A percentile compares a stretch with the other conserved stretches of the same genome.
Evolutionary conservation across 176 grass and related monocot species (phyloP).

Genomic region (Zea mays): Zm-B73-REFERENCE-NAM-5.0 NC_050098.1:235199001-235199500

Average conservation of each 20-base stretch:
- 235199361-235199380: conserved; percentile 68
- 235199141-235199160: too few species aligned
- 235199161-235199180: too few species aligned
- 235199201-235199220: too few species aligned
- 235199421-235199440: too few species aligned
- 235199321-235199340: conserved; percentile 63
- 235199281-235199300: conserved; percentile 91
- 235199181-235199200: too few species aligned
- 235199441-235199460: background rate
- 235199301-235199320: conserved; percentile 84
- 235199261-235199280: conserved; percentile 69
- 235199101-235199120: too few species aligned
- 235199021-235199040: conserved; percentile 64
- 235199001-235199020: conserved; percentile 79
- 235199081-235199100: too few species aligned
- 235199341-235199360: conserved; percentile 60
- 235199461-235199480: conserved; percentile 49
- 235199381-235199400: conserved; percentile 13
- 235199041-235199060: conserved; percentile 49
- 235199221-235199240: too few species aligned
- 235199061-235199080: too few species aligned
- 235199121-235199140: too few species aligned
- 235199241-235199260: background rate
- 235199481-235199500: conserved; percentile 78
- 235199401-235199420: background rate